Evolutionary conservation across 805 yeast species (phyloP).

Genomic region (Zygotorulaspora chibaensis): DNA sequence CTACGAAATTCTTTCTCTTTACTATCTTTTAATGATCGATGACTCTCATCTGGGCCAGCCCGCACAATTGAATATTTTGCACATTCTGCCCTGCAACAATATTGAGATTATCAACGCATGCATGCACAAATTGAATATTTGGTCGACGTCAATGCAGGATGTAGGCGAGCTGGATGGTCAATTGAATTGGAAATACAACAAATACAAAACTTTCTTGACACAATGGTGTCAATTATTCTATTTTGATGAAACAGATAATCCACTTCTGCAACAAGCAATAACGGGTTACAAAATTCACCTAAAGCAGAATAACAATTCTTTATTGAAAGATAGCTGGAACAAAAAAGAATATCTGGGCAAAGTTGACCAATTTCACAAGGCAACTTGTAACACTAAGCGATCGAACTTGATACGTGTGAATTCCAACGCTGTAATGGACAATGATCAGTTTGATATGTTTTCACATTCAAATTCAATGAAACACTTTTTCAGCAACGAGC

Average conservation of each 20-base stretch:
- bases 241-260: constrained; percentile 19
- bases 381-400: constrained; percentile 5
- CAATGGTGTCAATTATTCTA: constrained; percentile 28
- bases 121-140: constrained; percentile 19
- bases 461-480: constrained; percentile 6
- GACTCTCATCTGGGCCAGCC: constrained; percentile 19
- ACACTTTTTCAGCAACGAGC: constrained; percentile 3
- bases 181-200: constrained; percentile 21
- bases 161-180: constrained; percentile 13
- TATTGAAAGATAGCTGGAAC: constrained; percentile 2
- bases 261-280: constrained; percentile 13
- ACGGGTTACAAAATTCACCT: constrained; percentile 11
- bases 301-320: background rate
- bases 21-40: constrained; percentile 27
- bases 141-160: constrained; percentile 17
- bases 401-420: constrained; percentile 18
- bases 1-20: constrained; percentile 29
- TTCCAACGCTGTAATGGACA: constrained; percentile 27
- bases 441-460: constrained; percentile 26
- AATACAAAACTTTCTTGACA: constrained; percentile 20
- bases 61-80: constrained; percentile 20
- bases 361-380: constrained; percentile 11
- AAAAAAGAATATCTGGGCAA: constrained; percentile 10
- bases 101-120: constrained; percentile 25
- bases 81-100: constrained; percentile 30